These are phyloP conservation scores for Vanrija sp. DNA, from an alignment of 1,284 basidiomycete species.

Conservation along the genomic window DNA sequence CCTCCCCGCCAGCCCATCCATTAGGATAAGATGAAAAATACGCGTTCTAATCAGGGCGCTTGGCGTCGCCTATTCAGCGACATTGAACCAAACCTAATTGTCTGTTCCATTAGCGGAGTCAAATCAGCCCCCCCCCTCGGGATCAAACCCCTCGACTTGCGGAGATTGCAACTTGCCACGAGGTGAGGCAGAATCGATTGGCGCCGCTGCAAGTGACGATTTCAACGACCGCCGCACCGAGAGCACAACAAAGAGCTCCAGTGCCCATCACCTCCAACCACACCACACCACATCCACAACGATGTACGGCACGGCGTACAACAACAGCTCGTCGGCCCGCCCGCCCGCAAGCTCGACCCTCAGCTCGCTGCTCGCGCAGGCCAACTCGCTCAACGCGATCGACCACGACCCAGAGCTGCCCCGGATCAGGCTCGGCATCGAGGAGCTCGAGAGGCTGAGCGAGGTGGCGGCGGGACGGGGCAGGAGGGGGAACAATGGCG, in stretches of 20 bases:
- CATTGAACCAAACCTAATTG: no score
- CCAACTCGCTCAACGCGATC: conserved; percentile 37
- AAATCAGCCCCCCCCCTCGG: no score
- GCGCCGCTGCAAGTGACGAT: neutral
- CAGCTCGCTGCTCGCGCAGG: conserved; percentile 37
- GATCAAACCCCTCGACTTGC: no score
- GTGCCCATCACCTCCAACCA: neutral
- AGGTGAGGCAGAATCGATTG: no score
- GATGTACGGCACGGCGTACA: conserved; percentile 12
- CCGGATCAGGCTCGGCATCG: conserved; percentile 43
- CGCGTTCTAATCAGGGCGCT: no score
- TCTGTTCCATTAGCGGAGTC: no score
- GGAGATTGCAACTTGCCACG: no score
- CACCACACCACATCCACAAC: neutral
- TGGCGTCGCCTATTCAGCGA: no score
- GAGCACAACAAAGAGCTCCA: neutral
- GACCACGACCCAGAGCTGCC: conserved; percentile 40
- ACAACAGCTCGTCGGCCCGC: conserved; percentile 4
- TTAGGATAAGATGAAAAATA: neutral
- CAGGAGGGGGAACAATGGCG: conserved; percentile 31
- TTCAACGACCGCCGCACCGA: neutral
- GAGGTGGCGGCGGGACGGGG: conserved; percentile 35
- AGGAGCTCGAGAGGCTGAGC: conserved; percentile 46
- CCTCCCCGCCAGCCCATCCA: neutral
- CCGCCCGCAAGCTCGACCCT: conserved; percentile 28